phyloP scores from a whole-genome alignment of 2,329 filamentous ascomycete genomes.

The Septoria linicola region DNA sequence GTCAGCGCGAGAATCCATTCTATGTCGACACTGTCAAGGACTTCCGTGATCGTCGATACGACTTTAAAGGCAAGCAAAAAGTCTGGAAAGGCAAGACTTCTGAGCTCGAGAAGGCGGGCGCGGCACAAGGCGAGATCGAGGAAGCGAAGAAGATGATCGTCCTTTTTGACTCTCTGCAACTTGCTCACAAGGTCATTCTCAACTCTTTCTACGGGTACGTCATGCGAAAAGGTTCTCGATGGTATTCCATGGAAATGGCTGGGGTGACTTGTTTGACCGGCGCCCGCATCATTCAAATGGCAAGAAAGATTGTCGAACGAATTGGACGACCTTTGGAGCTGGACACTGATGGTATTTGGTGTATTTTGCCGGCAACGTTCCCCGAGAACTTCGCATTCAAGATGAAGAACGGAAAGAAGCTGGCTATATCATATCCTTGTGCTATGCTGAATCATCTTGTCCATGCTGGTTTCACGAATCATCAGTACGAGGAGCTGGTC shows the following conservation, averaged over 20 bases:
- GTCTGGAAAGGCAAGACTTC: slow-evolving; percentile 98
- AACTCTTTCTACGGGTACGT: slow-evolving; percentile 99
- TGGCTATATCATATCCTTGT: slow-evolving; percentile 95
- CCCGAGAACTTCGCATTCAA: slow-evolving; percentile 96
- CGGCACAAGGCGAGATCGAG: slow-evolving; percentile 73
- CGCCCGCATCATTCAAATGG: slow-evolving; percentile 95
- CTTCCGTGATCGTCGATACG: slow-evolving; percentile 94
- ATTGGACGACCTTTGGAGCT: slow-evolving; percentile 90
- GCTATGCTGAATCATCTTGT: slow-evolving; percentile 99
- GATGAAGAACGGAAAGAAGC: slow-evolving; percentile 91
- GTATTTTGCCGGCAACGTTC: slow-evolving; percentile 93
- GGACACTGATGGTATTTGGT: slow-evolving; percentile 99
- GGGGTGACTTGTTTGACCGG: slow-evolving; percentile 96
- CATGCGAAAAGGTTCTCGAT: slow-evolving; percentile 97
- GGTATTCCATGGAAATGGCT: slow-evolving; percentile 99
- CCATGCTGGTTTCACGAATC: slow-evolving; percentile 90
- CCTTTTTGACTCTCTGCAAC: slow-evolving; percentile 88
- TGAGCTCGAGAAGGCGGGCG: slow-evolving; percentile 76
- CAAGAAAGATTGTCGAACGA: slow-evolving; percentile 85
- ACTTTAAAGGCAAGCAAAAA: slow-evolving; percentile 98
- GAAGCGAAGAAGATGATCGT: slow-evolving; percentile 99
- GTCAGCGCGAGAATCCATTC: slow-evolving; percentile 95
- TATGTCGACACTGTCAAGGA: slow-evolving; percentile 95
- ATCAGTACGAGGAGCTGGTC: slow-evolving; percentile 89
- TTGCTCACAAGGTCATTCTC: slow-evolving; percentile 97